A percentile compares a stretch with the other conserved stretches of the same genome.
These are phyloP conservation scores for Entomortierella beljakovae DNA, from an alignment of 192 early-diverging fungal species.

Conservation along the genomic window DNA sequence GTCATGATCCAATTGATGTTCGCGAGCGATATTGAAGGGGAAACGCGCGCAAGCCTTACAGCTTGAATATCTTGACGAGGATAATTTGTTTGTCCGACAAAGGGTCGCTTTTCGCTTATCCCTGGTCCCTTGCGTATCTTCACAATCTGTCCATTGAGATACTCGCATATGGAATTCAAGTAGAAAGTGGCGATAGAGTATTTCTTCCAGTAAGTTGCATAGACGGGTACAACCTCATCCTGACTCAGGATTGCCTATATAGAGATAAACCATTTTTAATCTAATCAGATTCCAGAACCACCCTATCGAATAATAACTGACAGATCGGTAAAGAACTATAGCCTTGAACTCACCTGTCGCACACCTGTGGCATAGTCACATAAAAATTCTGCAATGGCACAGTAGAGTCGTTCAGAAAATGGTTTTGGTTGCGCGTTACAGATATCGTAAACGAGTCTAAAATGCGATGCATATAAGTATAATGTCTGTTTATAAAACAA, in stretches of 20 bases:
- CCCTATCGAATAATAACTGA: background rate
- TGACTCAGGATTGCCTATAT: conserved; percentile 67
- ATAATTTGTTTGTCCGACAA: conserved; percentile 61
- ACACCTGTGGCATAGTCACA: conserved; percentile 64
- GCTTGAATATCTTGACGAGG: conserved; percentile 74
- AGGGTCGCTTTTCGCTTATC: conserved; percentile 38
- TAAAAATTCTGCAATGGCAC: conserved; percentile 74
- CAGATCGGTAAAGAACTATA: background rate
- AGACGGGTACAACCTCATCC: conserved; percentile 76
- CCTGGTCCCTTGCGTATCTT: conserved; percentile 50
- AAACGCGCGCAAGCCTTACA: conserved; percentile 58
- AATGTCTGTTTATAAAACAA: background rate
- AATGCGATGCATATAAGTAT: background rate
- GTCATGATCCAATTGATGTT: conserved; percentile 2
- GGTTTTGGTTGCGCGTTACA: conserved; percentile 82
- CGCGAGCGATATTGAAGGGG: conserved; percentile 5
- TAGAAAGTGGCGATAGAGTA: conserved; percentile 72
- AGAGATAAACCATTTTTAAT: background rate
- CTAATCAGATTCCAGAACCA: background rate
- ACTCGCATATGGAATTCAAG: conserved; percentile 73
- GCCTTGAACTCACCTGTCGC: conserved; percentile 56
- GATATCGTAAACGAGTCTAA: conserved; percentile 80
- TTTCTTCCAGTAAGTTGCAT: conserved; percentile 73
- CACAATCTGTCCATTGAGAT: conserved; percentile 73
- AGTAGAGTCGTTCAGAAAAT: conserved; percentile 73